Evolutionary conservation across 805 yeast species (phyloP).

Genomic region (Spathaspora sp.): DNA sequence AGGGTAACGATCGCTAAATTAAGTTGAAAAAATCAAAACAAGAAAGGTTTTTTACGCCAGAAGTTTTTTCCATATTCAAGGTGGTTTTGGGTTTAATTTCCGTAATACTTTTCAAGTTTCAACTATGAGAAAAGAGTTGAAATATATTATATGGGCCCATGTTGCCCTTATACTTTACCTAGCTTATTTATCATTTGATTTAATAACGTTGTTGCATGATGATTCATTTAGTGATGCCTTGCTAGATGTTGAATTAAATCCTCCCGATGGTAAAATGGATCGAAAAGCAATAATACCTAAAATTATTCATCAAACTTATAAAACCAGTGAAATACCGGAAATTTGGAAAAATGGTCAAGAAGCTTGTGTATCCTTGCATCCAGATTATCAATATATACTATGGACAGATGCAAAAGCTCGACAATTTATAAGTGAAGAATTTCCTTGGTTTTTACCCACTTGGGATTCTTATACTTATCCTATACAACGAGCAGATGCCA

Average conservation of each 20-base stretch:
- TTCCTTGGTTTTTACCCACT: conserved; percentile 80
- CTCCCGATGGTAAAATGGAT: conserved; percentile 38
- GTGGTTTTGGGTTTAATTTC: too few species aligned
- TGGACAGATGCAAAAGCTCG: conserved; percentile 90
- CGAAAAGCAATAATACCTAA: conserved; percentile 70
- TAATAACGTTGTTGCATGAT: conserved; percentile 71
- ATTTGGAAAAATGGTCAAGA: conserved; percentile 78
- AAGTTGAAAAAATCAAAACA: too few species aligned
- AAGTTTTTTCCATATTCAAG: too few species aligned
- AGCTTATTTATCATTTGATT: conserved; percentile 64
- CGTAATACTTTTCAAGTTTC: too few species aligned
- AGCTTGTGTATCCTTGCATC: conserved; percentile 73
- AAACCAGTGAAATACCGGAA: conserved; percentile 72
- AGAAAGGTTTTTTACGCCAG: too few species aligned
- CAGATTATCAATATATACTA: conserved; percentile 80
- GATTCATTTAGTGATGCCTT: conserved; percentile 65
- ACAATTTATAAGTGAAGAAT: conserved; percentile 72
- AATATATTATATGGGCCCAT: conserved; percentile 59
- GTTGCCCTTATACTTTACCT: conserved; percentile 49
- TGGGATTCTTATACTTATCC: conserved; percentile 78
- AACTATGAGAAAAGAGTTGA: conserved; percentile 62
- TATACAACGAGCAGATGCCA: conserved; percentile 87
- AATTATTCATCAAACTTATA: conserved; percentile 91
- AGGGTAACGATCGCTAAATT: too few species aligned
- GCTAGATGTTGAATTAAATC: conserved; percentile 58